These are phyloP conservation scores for Nosema muscidifuracis DNA, from an alignment of 371 early-diverging fungal genomes.

Conservation along the genomic window DNA sequence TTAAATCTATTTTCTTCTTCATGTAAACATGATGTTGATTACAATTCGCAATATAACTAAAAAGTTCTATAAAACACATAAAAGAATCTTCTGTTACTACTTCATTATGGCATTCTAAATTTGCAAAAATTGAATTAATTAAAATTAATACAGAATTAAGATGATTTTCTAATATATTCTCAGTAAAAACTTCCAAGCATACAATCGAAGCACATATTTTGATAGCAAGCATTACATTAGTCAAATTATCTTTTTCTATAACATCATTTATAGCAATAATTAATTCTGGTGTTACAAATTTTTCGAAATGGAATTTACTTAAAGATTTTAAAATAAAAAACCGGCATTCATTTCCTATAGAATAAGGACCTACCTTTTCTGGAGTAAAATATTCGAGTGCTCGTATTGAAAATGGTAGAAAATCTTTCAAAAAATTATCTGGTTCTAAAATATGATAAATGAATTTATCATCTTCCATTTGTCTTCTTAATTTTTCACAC, in stretches of 20 bases:
- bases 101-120: constrained; percentile 9
- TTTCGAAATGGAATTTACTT: constrained; percentile 11
- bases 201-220: constrained; percentile 15
- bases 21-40: background rate
- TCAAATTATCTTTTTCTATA: constrained; percentile 21
- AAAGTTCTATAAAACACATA: constrained; percentile 11
- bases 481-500: background rate
- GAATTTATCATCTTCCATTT: constrained; percentile 3
- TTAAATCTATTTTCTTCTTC: constrained; percentile 6
- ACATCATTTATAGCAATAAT: constrained; percentile 5
- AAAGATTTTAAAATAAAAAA: constrained; percentile 2
- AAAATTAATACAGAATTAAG: background rate
- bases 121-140: constrained; percentile 21
- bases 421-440: constrained; percentile 11
- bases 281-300: background rate
- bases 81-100: constrained; percentile 1
- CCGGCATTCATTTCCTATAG: constrained; percentile 7
- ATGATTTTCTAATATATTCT: constrained; percentile 18
- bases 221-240: constrained; percentile 26
- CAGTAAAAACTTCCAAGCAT: background rate
- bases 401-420: constrained; percentile 9
- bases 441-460: background rate
- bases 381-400: constrained; percentile 2
- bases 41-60: constrained; percentile 12
- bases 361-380: background rate